These are phyloP conservation scores for Curvularia eragrostidis DNA, from an alignment of 2,329 filamentous ascomycete genomes.

Conservation along the genomic window DNA sequence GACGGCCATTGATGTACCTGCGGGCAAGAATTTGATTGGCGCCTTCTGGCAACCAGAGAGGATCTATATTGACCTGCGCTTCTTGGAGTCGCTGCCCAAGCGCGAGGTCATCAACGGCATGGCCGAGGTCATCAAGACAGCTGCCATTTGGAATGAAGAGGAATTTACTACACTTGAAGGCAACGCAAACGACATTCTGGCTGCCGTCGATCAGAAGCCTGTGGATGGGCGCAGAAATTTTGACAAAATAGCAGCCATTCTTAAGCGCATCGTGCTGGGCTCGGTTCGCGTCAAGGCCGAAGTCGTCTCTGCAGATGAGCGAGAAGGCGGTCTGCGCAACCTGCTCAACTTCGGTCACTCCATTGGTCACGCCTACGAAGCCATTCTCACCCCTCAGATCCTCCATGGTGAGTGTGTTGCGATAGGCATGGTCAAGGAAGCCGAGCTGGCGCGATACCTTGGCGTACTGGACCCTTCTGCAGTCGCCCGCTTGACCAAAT, in stretches of 20 bases:
- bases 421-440: conserved; percentile 98
- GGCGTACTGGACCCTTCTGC: conserved; percentile 85
- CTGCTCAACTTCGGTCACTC: conserved; percentile 97
- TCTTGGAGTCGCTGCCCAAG: conserved; percentile 86
- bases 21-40: conserved; percentile 95
- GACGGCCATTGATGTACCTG: conserved; percentile 94
- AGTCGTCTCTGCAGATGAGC: conserved; percentile 92
- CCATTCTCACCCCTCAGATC: conserved; percentile 91
- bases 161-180: conserved; percentile 87
- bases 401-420: conserved; percentile 95
- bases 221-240: conserved; percentile 67
- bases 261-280: conserved; percentile 75
- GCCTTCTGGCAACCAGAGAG: conserved; percentile 95
- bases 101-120: conserved; percentile 98
- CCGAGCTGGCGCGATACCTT: conserved; percentile 87
- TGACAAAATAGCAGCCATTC: conserved; percentile 65
- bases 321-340: conserved; percentile 91
- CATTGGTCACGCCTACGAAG: conserved; percentile 95
- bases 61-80: conserved; percentile 92
- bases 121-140: conserved; percentile 98
- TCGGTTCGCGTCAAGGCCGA: conserved; percentile 93
- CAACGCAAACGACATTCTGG: conserved; percentile 78
- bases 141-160: conserved; percentile 89
- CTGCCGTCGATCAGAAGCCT: conserved; percentile 69
- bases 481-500: conserved; percentile 88